Evolutionary conservation across 331 rosid genomes (phyloP), one percentile per base, ranked within the genome.

Genomic region (Telfairia occidentalis): DNA sequence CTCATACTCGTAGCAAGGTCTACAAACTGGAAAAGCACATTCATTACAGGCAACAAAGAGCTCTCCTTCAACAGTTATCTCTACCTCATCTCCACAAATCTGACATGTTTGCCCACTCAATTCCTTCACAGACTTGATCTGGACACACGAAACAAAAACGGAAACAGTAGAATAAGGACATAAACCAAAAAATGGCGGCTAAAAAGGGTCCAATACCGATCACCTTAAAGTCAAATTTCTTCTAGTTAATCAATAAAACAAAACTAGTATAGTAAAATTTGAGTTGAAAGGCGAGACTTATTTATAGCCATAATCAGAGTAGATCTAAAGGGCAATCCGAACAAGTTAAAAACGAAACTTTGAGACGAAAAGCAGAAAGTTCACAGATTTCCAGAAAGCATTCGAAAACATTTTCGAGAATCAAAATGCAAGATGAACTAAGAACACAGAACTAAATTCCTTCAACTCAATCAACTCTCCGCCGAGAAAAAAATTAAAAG

Each of bases 1-100:
- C 54, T 75, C 78, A 29, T 75, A 75, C 78, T 75, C 78, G 5
- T 75, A 57, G 16, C 78, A 75, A 57, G 78, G 70, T 75, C 78
- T 38, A 57, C 78, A 75, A 4, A 75, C 78, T 40, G 78, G 78
- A 19, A 75, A 75, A 38, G 78, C 78, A 29, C 78, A 75, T 57
- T 75, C 78, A 40, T 75, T 75, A 75, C 78, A 75, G 11, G 78
- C 78, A 43, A 55, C 78, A 26, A 75, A 57, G 52, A 43, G 78
- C 40, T 75, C 78, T 38, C 71, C 78, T 10, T 75, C 55, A n/a
- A 5, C 52, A 21, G 71, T 43, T 23, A 75, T 38, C 42, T 75
- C 78, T 24, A 75, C 54, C 15, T 57, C 78, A 40, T 75, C 78
- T 43, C 78, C 78, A 19, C 78, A 75, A 38, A 75, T 75, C 69